phyloP scores from a whole-genome alignment of 176 grass and related monocot species.

The Oryza brachyantha region DNA sequence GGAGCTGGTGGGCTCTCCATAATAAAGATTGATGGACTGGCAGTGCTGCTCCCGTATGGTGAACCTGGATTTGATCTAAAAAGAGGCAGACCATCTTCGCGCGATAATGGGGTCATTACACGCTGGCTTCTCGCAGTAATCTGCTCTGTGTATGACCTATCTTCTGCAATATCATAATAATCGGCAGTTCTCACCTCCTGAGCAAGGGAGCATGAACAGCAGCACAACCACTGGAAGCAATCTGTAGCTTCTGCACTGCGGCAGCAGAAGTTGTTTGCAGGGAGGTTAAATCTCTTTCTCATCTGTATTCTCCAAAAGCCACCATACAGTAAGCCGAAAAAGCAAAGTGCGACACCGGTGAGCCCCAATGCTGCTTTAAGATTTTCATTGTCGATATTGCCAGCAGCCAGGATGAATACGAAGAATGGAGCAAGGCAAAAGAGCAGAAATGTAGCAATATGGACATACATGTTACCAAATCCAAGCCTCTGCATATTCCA shows the following conservation, averaged over 20 bases:
- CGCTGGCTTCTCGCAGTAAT: conserved; percentile 22
- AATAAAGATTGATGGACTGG: conserved; percentile 47
- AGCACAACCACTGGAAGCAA: conserved; percentile 76
- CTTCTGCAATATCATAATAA: conserved; percentile 72
- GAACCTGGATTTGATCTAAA: conserved; percentile 51
- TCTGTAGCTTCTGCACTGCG: conserved; percentile 45
- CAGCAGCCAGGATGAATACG: conserved; percentile 87
- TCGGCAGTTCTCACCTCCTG: conserved; percentile 91
- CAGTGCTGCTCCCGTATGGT: conserved; percentile 33
- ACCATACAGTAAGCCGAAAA: conserved; percentile 76
- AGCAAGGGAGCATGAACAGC: conserved; percentile 76
- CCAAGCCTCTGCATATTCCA: conserved; percentile 99
- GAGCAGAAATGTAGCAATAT: conserved; percentile 79
- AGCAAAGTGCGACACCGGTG: conserved; percentile 66
- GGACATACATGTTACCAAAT: conserved; percentile 97
- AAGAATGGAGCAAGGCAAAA: conserved; percentile 92
- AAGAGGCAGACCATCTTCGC: conserved; percentile 52
- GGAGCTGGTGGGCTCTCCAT: conserved; percentile 42
- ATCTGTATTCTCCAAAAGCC: conserved; percentile 99
- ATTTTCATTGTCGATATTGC: conserved; percentile 63
- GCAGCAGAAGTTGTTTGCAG: conserved; percentile 54
- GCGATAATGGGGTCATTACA: conserved; percentile 38
- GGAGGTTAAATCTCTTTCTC: conserved; percentile 87
- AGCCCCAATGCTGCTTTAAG: conserved; percentile 48
- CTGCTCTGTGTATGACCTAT: conserved; percentile 27